Evolutionary conservation across 352 stramenopile species (phyloP).

Genomic region (Globisporangium spinosum): DNA sequence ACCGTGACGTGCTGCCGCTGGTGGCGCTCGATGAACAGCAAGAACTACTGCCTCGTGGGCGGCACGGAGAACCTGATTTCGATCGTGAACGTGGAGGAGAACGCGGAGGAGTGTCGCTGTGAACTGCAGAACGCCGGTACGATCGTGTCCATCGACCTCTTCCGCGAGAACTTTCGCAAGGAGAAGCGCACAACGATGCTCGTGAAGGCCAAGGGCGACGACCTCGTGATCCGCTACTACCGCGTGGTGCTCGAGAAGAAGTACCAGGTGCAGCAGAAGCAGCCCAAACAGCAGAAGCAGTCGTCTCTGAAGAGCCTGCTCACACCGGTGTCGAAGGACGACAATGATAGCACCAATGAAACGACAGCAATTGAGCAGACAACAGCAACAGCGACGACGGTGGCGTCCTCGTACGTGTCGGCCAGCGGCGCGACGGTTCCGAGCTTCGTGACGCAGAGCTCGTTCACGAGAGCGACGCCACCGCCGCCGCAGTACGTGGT

Average conservation of each 20-base stretch:
- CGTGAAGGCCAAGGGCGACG: slow-evolving; percentile 53
- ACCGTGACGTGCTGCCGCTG: slow-evolving; percentile 62
- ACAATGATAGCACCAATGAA: neutral
- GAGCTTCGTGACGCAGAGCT: slow-evolving; percentile 7
- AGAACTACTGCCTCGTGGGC: slow-evolving; percentile 83
- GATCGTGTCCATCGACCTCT: slow-evolving; percentile 72
- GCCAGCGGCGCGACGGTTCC: slow-evolving; percentile 11
- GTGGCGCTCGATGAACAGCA: slow-evolving; percentile 80
- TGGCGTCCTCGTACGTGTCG: slow-evolving; percentile 17
- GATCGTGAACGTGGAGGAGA: slow-evolving; percentile 85
- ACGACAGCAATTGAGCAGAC: neutral
- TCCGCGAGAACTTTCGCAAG: slow-evolving; percentile 74
- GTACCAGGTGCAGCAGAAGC: slow-evolving; percentile 30
- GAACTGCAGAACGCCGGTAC: slow-evolving; percentile 60
- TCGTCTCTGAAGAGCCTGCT: slow-evolving; percentile 15
- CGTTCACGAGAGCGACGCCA: neutral
- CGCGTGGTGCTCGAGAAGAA: slow-evolving; percentile 84
- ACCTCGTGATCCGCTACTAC: slow-evolving; percentile 58
- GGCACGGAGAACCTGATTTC: slow-evolving; percentile 76
- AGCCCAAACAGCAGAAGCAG: slow-evolving; percentile 19
- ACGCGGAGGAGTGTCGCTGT: slow-evolving; percentile 79
- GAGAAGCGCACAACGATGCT: slow-evolving; percentile 82
- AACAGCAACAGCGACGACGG: neutral
- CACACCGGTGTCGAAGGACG: neutral
- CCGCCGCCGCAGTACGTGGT: slow-evolving; percentile 45